Evolutionary conservation across 148 eudicot genomes (phyloP).

Genomic region (Rhododendron vialii): DNA sequence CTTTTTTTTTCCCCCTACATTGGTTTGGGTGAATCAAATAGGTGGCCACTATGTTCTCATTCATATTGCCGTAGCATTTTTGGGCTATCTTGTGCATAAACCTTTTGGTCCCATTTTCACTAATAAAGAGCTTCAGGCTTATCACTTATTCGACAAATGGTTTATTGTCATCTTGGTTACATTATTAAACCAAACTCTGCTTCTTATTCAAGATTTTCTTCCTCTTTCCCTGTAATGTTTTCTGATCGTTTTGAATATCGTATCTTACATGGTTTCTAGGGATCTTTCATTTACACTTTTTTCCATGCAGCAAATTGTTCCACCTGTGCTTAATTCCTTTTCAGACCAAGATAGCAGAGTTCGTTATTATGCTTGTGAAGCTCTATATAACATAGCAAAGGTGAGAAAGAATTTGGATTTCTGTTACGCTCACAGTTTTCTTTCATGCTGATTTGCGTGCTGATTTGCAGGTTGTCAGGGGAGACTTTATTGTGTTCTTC

Average conservation of each 20-base stretch:
- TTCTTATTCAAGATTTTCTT: not conserved
- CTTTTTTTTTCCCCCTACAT: not conserved
- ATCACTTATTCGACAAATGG: not conserved
- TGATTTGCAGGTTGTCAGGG: slow-evolving; percentile 91
- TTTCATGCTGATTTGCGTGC: slow-evolving; percentile 17
- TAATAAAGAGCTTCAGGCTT: not conserved
- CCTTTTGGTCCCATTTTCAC: not conserved
- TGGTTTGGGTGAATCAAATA: not conserved
- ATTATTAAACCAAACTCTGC: not conserved
- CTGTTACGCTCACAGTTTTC: not conserved
- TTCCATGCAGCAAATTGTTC: slow-evolving; percentile 81
- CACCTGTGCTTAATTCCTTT: slow-evolving; percentile 86
- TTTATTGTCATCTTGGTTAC: not conserved
- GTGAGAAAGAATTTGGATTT: slow-evolving; percentile 30
- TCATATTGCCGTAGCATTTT: not conserved
- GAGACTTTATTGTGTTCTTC: slow-evolving; percentile 91
- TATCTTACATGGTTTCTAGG: not conserved
- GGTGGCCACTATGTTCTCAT: not conserved
- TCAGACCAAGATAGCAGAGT: slow-evolving; percentile 95
- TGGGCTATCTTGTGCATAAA: not conserved
- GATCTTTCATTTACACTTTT: slow-evolving; percentile 6
- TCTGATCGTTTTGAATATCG: not conserved
- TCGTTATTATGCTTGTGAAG: slow-evolving; percentile 99
- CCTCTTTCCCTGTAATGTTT: not conserved
- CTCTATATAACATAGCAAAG: slow-evolving; percentile 96